These are phyloP conservation scores for Crithidia expoeki DNA, from an alignment of 208 protist genomes.

Conservation along the genomic window DNA sequence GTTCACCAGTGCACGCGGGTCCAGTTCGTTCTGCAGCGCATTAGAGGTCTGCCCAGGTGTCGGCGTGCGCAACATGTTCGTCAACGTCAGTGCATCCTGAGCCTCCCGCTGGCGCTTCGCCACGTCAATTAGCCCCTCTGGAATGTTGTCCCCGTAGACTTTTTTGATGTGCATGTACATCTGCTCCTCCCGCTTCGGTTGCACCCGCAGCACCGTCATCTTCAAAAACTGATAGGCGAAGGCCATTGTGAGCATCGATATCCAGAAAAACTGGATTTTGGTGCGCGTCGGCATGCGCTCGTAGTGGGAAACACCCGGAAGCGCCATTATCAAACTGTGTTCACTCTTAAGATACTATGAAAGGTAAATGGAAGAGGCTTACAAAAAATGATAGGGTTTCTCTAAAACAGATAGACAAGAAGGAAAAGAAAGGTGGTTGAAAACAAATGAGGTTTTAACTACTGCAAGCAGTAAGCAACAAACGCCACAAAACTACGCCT, in stretches of 20 bases:
- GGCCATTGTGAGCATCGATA: conserved; percentile 75
- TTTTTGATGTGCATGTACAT: conserved; percentile 80
- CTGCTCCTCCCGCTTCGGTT: conserved; percentile 86
- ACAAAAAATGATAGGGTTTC: too few species aligned
- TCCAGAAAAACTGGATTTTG: conserved; percentile 81
- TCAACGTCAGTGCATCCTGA: conserved; percentile 73
- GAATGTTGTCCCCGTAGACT: conserved; percentile 79
- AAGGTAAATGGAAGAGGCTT: too few species aligned
- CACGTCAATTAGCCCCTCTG: conserved; percentile 61
- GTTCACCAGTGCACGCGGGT: conserved; percentile 63
- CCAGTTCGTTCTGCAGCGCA: conserved; percentile 81
- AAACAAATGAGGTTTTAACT: too few species aligned
- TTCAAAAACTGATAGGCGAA: conserved; percentile 79
- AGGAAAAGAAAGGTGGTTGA: too few species aligned
- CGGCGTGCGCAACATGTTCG: conserved; percentile 77
- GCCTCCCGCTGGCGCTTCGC: conserved; percentile 78
- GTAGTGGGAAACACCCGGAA: conserved; percentile 80
- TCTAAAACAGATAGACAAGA: too few species aligned
- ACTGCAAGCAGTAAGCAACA: too few species aligned
- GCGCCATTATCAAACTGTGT: conserved; percentile 51
- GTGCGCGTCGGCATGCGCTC: conserved; percentile 79
- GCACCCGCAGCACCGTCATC: conserved; percentile 78
- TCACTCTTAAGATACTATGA: too few species aligned
- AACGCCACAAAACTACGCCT: too few species aligned
- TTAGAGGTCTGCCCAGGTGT: conserved; percentile 79